phyloP scores from a whole-genome alignment of 345 rosid genomes.

The Hirschfeldia incana region DNA sequence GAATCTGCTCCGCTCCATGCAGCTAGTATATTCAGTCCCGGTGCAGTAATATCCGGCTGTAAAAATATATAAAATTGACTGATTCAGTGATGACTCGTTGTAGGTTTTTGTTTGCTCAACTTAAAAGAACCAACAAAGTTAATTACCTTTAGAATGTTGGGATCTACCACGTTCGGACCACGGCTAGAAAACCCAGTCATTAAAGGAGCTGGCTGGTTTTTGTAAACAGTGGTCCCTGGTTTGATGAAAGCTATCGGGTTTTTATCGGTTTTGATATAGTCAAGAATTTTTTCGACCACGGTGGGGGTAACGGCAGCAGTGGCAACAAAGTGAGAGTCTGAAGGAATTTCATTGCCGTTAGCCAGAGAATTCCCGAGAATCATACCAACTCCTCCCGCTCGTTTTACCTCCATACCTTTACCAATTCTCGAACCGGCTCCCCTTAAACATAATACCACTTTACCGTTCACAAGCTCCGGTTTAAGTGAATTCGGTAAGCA shows the following conservation, averaged over 20 bases:
- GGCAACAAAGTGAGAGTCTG: slow-evolving; percentile 65
- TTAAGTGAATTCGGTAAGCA: slow-evolving; percentile 67
- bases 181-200: slow-evolving; percentile 73
- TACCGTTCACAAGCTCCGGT: slow-evolving; percentile 64
- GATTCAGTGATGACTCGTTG: background rate
- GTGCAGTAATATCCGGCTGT: slow-evolving; percentile 86
- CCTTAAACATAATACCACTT: slow-evolving; percentile 74
- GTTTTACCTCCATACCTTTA: slow-evolving; percentile 76
- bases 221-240: slow-evolving; percentile 47
- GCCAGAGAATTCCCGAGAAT: slow-evolving; percentile 55
- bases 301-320: slow-evolving; percentile 44
- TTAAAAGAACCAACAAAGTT: background rate
- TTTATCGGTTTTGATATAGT: slow-evolving; percentile 61
- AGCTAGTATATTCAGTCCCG: slow-evolving; percentile 74
- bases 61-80: background rate
- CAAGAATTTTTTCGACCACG: slow-evolving; percentile 43
- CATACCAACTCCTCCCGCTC: slow-evolving; percentile 79
- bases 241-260: slow-evolving; percentile 54
- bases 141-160: slow-evolving; percentile 73
- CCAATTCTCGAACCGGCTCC: slow-evolving; percentile 57
- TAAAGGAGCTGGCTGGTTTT: slow-evolving; percentile 58
- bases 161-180: slow-evolving; percentile 69
- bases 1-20: slow-evolving; percentile 74
- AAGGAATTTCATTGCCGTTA: slow-evolving; percentile 34
- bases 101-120: background rate